A percentile compares a stretch with the other conserved stretches of the same genome.
phyloP scores from a whole-genome alignment of 2,329 filamentous ascomycete genomes.

The Apiospora marii region DNA sequence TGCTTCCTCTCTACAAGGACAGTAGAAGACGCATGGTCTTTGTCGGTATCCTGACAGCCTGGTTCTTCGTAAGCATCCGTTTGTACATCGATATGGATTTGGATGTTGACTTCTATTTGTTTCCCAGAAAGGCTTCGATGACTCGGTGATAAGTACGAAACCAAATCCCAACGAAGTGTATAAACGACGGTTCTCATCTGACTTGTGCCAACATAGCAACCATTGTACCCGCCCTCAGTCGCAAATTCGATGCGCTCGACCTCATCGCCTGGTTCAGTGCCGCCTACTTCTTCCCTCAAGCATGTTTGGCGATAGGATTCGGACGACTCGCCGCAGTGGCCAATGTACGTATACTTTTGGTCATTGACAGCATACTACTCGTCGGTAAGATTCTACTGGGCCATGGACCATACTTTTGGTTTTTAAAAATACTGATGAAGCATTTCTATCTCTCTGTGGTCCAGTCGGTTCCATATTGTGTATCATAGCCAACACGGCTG shows the following conservation, averaged over 20 bases:
- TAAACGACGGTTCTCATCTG: neutral
- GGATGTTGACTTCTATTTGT: neutral
- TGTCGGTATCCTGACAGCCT: conserved; percentile 24
- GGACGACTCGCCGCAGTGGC: conserved; percentile 25
- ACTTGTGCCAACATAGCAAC: neutral
- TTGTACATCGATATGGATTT: too few relatives aligned
- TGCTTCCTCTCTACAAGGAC: conserved; percentile 24
- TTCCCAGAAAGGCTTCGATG: conserved; percentile 26
- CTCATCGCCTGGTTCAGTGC: conserved; percentile 28
- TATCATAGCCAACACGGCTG: conserved; percentile 25
- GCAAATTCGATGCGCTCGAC: conserved; percentile 25
- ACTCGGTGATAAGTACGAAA: conserved; percentile 26
- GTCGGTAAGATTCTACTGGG: neutral
- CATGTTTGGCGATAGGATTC: conserved; percentile 27
- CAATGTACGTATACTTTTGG: conserved; percentile 25
- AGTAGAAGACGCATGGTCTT: conserved; percentile 22
- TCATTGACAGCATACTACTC: conserved; percentile 22
- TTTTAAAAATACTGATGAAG: neutral
- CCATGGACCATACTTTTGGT: neutral
- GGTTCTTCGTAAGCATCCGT: conserved; percentile 26
- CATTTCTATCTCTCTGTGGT: neutral
- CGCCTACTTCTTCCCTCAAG: conserved; percentile 28
- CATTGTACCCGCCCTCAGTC: conserved; percentile 13
- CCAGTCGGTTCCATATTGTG: conserved; percentile 26
- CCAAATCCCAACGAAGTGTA: neutral